These are phyloP conservation scores for Talaromyces sp. DNA, from an alignment of 2,329 filamentous ascomycete species.

Conservation along the genomic window DNA sequence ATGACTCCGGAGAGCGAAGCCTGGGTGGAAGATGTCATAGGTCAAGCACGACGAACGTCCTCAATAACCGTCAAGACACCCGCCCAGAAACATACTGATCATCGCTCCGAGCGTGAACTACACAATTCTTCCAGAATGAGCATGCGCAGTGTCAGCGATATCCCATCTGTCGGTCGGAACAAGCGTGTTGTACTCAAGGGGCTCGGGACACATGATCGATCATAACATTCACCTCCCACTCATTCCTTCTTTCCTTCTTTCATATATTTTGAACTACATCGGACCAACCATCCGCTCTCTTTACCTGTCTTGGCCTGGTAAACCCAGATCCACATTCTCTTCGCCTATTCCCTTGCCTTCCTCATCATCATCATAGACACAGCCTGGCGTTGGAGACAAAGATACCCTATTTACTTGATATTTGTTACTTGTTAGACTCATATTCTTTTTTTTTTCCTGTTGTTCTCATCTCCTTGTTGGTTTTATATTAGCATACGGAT, in stretches of 20 bases:
- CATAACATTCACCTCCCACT: slow-evolving; percentile 17
- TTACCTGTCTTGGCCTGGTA: not conserved
- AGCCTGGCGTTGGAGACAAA: slow-evolving; percentile 9
- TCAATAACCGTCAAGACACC: slow-evolving; percentile 34
- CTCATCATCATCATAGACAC: slow-evolving; percentile 1
- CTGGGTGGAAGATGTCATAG: slow-evolving; percentile 49
- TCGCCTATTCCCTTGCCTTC: not conserved
- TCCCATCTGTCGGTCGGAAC: slow-evolving; percentile 36
- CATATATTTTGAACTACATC: slow-evolving; percentile 1
- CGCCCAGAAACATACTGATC: slow-evolving; percentile 24
- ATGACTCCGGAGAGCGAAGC: slow-evolving; percentile 48
- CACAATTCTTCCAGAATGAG: slow-evolving; percentile 30
- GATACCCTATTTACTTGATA: slow-evolving; percentile 3
- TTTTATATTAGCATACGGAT: not conserved
- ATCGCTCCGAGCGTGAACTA: slow-evolving; percentile 18
- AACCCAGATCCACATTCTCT: not conserved
- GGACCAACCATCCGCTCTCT: not conserved
- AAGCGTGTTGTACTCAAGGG: slow-evolving; percentile 41
- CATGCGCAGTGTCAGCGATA: slow-evolving; percentile 39
- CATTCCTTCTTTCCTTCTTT: slow-evolving; percentile 5
- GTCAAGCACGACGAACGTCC: slow-evolving; percentile 43
- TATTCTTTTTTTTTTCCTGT: not conserved
- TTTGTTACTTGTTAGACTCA: not conserved
- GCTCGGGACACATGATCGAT: slow-evolving; percentile 28
- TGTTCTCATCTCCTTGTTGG: not conserved